A percentile compares a stretch with the other conserved stretches of the same genome.
phyloP scores from a whole-genome alignment of 2,329 filamentous ascomycete genomes.

The Aspergillus brunneoviolaceus region DNA sequence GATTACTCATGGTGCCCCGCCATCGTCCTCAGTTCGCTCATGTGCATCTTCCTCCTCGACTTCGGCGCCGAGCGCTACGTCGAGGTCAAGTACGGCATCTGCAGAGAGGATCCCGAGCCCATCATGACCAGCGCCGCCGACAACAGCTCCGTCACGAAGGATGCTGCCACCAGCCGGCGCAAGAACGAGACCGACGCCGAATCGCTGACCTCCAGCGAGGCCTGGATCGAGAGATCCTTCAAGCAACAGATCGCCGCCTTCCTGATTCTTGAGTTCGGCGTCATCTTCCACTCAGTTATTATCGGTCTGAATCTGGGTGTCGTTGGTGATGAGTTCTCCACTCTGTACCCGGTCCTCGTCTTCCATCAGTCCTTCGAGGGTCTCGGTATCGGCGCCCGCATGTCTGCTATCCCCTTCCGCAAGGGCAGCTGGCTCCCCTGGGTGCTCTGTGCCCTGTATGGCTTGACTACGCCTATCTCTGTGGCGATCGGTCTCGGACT shows the following conservation, averaged over 20 bases:
- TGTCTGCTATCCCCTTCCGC: constrained; percentile 57
- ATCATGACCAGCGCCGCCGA: constrained; percentile 11
- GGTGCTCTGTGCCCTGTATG: constrained; percentile 13
- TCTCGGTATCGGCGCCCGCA: constrained; percentile 60
- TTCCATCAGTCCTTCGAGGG: constrained; percentile 66
- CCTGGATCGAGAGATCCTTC: constrained; percentile 30
- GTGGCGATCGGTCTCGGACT: constrained; percentile 14
- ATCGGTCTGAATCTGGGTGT: constrained; percentile 63
- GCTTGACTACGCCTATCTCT: constrained; percentile 14
- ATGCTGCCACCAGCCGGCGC: background rate
- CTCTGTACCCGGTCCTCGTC: constrained; percentile 60
- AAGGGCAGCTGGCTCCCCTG: constrained; percentile 14
- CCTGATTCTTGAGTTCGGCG: constrained; percentile 57
- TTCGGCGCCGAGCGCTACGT: constrained; percentile 16
- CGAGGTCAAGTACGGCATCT: constrained; percentile 14
- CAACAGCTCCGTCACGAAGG: background rate
- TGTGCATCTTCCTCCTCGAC: constrained; percentile 15
- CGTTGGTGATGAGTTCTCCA: constrained; percentile 56
- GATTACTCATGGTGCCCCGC: constrained; percentile 16
- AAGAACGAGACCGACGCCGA: constrained; percentile 8
- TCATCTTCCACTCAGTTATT: constrained; percentile 65
- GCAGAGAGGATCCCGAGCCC: constrained; percentile 10
- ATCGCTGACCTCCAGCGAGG: background rate
- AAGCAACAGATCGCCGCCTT: constrained; percentile 41
- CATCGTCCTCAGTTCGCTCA: constrained; percentile 13